These are phyloP conservation scores for Phialophora expanda DNA, from an alignment of 2,329 filamentous ascomycete species.

Conservation along the genomic window DNA sequence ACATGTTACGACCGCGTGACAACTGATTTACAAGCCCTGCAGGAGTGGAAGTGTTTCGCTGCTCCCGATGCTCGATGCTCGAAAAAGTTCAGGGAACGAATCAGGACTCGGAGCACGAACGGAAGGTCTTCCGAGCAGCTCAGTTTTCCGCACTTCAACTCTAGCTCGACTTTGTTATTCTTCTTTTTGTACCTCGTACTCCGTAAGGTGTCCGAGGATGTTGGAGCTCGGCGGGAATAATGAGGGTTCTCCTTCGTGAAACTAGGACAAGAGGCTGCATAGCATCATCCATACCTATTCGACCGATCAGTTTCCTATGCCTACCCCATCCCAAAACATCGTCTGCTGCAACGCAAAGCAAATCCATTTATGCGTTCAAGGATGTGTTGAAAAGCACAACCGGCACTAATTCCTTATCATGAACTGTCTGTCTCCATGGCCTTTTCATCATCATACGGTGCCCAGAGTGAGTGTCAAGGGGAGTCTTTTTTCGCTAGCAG, in stretches of 20 bases:
- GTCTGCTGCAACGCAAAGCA: not conserved
- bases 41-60: not conserved
- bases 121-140: conserved; percentile 8
- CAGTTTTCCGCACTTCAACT: conserved; percentile 2
- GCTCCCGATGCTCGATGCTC: conserved; percentile 5
- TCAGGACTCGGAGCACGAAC: conserved; percentile 2
- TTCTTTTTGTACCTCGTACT: not conserved
- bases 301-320: not conserved
- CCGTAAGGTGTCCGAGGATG: not conserved
- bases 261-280: no score
- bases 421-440: conserved; percentile 72
- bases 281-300: not conserved
- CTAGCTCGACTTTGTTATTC: not conserved
- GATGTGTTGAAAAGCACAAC: conserved; percentile 2
- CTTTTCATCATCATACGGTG: conserved; percentile 91
- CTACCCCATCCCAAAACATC: not conserved
- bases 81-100: conserved; percentile 18
- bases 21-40: not conserved
- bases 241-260: not conserved
- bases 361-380: not conserved
- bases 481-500: conserved; percentile 99
- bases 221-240: not conserved
- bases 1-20: conserved; percentile 23
- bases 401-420: conserved; percentile 81
- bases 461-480: conserved; percentile 70